Evolutionary conservation across 1,284 basidiomycete genomes (phyloP).

Genomic region (Puccinia coronata): DNA sequence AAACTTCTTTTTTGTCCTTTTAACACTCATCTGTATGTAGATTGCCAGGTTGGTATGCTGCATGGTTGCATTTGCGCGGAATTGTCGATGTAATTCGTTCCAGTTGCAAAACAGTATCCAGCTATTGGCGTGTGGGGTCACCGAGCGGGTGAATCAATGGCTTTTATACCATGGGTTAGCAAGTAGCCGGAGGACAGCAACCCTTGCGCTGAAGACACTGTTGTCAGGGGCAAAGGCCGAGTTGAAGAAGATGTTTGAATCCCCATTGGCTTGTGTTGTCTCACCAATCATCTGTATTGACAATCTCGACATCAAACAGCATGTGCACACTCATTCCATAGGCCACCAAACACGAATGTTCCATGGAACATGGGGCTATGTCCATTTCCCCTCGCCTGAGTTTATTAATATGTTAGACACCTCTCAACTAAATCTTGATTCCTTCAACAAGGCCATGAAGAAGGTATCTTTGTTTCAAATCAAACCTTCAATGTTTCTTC

Average conservation of each 20-base stretch:
- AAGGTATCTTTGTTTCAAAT: not conserved
- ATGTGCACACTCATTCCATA: not conserved
- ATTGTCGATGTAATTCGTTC: not conserved
- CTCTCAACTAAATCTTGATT: not conserved
- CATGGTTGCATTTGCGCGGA: not conserved
- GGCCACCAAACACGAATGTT: not conserved
- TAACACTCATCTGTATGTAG: no score
- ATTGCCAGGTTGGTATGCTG: no score
- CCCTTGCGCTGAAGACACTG: not conserved
- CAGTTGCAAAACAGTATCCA: slow-evolving; percentile 9
- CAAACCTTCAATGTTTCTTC: not conserved
- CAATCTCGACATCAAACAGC: slow-evolving; percentile 7
- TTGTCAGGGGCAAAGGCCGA: not conserved
- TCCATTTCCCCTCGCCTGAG: not conserved
- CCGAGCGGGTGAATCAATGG: not conserved
- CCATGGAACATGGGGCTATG: slow-evolving; percentile 15
- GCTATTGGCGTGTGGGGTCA: not conserved
- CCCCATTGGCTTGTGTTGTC: not conserved
- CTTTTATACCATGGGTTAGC: not conserved
- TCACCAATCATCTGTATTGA: slow-evolving; percentile 8
- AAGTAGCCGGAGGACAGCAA: not conserved
- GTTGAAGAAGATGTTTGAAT: not conserved
- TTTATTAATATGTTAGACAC: not conserved
- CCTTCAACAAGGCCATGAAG: not conserved
- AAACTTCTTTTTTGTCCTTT: no score